Conservation (phyloP, 768 basidiomycete species). For the Termitomyces heimii region DNA sequence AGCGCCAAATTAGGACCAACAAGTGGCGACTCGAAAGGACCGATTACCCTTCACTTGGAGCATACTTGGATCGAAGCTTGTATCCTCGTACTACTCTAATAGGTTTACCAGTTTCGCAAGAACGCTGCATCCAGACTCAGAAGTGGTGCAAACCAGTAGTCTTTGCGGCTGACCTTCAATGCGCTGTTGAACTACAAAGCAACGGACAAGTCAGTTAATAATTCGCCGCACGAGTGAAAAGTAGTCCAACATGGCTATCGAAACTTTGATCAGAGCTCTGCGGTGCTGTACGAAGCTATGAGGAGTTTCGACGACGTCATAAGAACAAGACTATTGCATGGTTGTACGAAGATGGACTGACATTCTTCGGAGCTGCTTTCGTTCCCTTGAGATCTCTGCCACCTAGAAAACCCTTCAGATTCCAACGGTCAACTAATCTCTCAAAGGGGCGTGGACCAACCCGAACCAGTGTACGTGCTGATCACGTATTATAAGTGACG, state of each 20-base stretch:
- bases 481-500: not conserved
- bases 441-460: conserved; percentile 24
- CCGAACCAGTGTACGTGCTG: conserved; percentile 80
- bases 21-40: not conserved
- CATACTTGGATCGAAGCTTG: conserved; percentile 68
- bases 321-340: not conserved
- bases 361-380: conserved; percentile 77
- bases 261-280: conserved; percentile 84
- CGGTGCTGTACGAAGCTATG: conserved; percentile 82
- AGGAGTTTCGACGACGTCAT: not conserved
- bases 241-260: conserved; percentile 43
- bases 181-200: conserved; percentile 56
- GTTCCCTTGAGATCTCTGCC: conserved; percentile 88
- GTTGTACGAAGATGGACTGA: conserved; percentile 24
- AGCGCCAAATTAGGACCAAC: not conserved
- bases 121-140: conserved; percentile 38
- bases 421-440: not conserved
- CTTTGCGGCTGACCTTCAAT: conserved; percentile 41
- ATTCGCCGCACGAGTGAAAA: not conserved
- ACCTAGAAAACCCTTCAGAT: conserved; percentile 32
- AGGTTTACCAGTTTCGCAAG: conserved; percentile 75
- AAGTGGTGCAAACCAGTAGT: not conserved
- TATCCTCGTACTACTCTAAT: conserved; percentile 85
- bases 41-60: conserved; percentile 69
- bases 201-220: not conserved